Conservation (phyloP, 352 stramenopile species). For the Pythium insidiosum region DNA sequence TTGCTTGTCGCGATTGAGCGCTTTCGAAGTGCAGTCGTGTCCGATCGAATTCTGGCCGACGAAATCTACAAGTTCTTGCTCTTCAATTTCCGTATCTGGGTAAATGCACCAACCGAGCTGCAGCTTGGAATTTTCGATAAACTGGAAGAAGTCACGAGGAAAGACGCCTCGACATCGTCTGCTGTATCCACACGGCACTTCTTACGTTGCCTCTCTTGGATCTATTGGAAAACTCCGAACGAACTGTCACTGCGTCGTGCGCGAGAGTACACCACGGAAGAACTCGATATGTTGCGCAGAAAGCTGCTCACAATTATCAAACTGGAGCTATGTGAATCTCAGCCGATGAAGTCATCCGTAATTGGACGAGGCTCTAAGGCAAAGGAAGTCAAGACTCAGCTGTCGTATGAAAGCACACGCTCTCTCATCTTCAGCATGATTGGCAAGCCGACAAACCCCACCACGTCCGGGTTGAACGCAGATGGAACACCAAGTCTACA, state of each 20-base stretch:
- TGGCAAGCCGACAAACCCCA: constrained; percentile 68
- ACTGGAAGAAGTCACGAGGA: constrained; percentile 65
- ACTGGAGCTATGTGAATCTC: constrained; percentile 72
- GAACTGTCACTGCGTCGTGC: constrained; percentile 41
- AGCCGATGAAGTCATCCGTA: constrained; percentile 44
- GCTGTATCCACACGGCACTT: constrained; percentile 73
- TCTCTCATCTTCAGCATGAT: constrained; percentile 86
- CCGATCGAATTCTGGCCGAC: constrained; percentile 66
- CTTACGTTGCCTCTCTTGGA: constrained; percentile 75
- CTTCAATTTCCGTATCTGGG: constrained; percentile 84
- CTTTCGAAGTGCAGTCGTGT: constrained; percentile 63
- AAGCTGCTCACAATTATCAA: constrained; percentile 71
- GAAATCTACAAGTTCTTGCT: constrained; percentile 81
- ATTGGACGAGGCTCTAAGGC: constrained; percentile 45
- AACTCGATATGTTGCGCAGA: constrained; percentile 53
- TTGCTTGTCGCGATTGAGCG: constrained; percentile 67
- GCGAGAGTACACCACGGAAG: constrained; percentile 33
- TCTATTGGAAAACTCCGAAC: constrained; percentile 57
- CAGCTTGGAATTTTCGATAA: constrained; percentile 77
- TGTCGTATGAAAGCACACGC: constrained; percentile 78
- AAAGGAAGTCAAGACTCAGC: constrained; percentile 58
- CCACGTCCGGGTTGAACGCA: constrained; percentile 50
- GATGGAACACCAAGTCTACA: constrained; percentile 47
- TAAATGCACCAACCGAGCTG: constrained; percentile 61
- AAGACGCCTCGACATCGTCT: constrained; percentile 61